Conservation (phyloP, 2,329 filamentous ascomycete species). For the Paraconiothyrium sp. region DNA sequence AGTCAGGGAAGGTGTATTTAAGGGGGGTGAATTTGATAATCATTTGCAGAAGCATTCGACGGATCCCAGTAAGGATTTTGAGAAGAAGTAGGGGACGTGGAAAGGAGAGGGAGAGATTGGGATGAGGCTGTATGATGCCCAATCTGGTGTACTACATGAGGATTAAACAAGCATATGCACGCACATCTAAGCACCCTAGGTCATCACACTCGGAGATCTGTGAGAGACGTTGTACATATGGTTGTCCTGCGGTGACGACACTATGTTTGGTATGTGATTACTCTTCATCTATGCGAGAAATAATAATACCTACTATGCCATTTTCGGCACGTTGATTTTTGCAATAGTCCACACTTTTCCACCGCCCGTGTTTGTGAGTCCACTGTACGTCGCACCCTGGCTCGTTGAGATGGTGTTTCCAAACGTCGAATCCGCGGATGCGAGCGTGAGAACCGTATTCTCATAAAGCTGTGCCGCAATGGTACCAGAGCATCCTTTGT, state of each 20-base stretch:
- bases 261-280: too few species aligned
- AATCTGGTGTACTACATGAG: not conserved
- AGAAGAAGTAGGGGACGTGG: slow-evolving; percentile 20
- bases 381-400: slow-evolving; percentile 3
- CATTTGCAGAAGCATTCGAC: slow-evolving; percentile 29
- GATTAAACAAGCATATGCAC: too few species aligned
- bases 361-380: not conserved
- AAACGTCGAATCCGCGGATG: slow-evolving; percentile 3
- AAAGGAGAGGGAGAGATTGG: not conserved
- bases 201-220: too few species aligned
- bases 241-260: too few species aligned
- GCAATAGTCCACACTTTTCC: slow-evolving; percentile 11
- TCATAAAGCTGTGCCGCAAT: slow-evolving; percentile 51
- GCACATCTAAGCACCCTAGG: too few species aligned
- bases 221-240: too few species aligned
- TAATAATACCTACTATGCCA: not conserved
- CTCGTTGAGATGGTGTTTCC: slow-evolving; percentile 7
- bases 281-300: too few species aligned
- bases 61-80: slow-evolving; percentile 36
- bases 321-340: slow-evolving; percentile 2
- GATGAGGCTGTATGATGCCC: not conserved
- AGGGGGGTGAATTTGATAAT: slow-evolving; percentile 38
- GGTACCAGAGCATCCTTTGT: slow-evolving; percentile 52
- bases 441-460: slow-evolving; percentile 53
- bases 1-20: slow-evolving; percentile 35